Evolutionary conservation across 2,329 filamentous ascomycete species (phyloP), one percentile per base, ranked within the genome.

Genomic region (Pyrenochaeta sp.): DNA sequence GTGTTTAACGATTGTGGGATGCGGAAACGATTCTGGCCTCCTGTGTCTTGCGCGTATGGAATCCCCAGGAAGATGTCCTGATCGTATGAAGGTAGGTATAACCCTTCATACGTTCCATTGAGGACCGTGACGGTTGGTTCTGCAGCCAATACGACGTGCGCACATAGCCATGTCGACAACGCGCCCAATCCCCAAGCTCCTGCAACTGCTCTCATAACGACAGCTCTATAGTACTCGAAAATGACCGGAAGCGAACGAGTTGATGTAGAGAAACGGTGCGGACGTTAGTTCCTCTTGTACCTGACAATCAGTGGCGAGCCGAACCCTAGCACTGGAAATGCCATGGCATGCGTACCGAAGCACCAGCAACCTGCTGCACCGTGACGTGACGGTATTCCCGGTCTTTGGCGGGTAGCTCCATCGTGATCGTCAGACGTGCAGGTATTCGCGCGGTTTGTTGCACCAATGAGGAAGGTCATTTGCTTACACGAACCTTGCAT

Each of bases 21-120:
- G 0, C 77, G 77, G 62, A 88, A 87, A 4, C 87, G 82, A 46
- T 87, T 77, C 53, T 81, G 72, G 0, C 83, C 82, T 25, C 82
- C 73, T 0, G 85, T 85, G 30, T 85, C 80, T 59, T 85, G 82
- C 2, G 86, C 86, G 68, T 84, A 88, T 0, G 85, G 86, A 1
- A 88, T 72, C 5, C 81, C 81, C 25, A 83, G 75, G 63, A 82
- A 84, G 58, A 77, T 72, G 57, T 83, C 81, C 64, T 83, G 80
- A 39, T 81, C 69, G 62, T 75, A 77, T 2, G 68, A 64, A 0
- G 73, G 66, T 6, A 76, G 65, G 46, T 72, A 63, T 2, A 72
- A 32, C 10, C 75, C 75, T 55, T 75, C 69, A 36, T 77, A 77
- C 24, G 72, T 75, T 9, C 75, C 74, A 56, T 77, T 77, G 44